Percentiles rank a stretch among this genome's conserved stretches.
Conservation (phyloP, 768 basidiomycete species). For the Trametes punicea region DNA sequence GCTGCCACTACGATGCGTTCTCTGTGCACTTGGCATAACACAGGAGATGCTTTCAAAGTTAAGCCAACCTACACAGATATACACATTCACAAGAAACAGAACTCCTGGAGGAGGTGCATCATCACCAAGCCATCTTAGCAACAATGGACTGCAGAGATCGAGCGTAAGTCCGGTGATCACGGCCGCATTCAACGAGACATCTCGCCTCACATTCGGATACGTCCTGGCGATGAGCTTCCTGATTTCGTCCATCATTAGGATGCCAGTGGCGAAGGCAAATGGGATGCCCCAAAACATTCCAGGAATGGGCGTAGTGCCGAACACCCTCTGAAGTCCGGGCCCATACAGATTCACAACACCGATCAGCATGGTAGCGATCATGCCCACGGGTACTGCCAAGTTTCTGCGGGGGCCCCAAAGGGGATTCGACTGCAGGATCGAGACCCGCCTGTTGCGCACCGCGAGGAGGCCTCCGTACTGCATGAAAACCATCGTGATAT, state of each 20-base stretch:
- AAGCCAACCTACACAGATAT: too few species aligned
- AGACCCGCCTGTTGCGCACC: slow-evolving; percentile 51
- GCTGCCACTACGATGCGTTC: too few species aligned
- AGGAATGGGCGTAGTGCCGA: slow-evolving; percentile 42
- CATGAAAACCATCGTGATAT: slow-evolving; percentile 52
- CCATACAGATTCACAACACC: slow-evolving; percentile 45
- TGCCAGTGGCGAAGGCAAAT: slow-evolving; percentile 40
- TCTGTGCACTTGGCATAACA: too few species aligned
- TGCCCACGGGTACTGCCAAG: slow-evolving; percentile 35
- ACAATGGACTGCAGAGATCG: slow-evolving; percentile 37
- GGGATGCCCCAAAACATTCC: slow-evolving; percentile 49
- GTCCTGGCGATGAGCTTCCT: slow-evolving; percentile 44
- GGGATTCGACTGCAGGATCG: slow-evolving; percentile 55
- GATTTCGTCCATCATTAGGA: slow-evolving; percentile 42
- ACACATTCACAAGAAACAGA: neutral
- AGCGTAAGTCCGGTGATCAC: neutral
- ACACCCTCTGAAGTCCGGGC: slow-evolving; percentile 41
- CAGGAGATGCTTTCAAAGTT: too few species aligned
- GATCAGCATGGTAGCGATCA: slow-evolving; percentile 41
- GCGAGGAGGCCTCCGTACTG: slow-evolving; percentile 61
- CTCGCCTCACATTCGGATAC: slow-evolving; percentile 38
- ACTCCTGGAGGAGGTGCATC: neutral
- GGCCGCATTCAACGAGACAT: neutral
- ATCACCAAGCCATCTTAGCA: slow-evolving; percentile 39
- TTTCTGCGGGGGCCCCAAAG: slow-evolving; percentile 46